Percentiles rank a stretch among this genome's conserved stretches.
Conservation (phyloP, 352 stramenopile species). For the Thalassiosira mediterranea region DNA sequence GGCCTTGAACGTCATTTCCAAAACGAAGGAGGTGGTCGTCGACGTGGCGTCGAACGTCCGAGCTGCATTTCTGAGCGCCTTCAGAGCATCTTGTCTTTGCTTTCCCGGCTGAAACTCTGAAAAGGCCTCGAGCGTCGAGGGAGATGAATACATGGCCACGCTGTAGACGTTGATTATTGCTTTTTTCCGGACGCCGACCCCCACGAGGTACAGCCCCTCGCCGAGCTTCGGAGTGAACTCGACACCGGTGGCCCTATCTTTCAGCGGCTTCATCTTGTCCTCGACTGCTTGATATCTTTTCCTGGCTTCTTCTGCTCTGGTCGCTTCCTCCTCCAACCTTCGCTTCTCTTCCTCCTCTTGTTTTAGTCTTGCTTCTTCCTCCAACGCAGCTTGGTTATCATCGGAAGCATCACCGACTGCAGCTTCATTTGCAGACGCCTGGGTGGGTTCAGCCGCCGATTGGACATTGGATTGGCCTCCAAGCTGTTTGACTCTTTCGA, state of each 20-base stretch:
- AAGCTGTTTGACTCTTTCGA: background rate
- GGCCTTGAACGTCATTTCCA: slow-evolving; percentile 77
- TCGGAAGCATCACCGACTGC: background rate
- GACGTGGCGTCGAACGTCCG: slow-evolving; percentile 25
- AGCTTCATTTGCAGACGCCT: background rate
- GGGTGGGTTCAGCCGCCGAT: background rate
- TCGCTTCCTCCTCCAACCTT: background rate
- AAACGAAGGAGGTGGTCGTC: slow-evolving; percentile 59
- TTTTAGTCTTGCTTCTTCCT: background rate
- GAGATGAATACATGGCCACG: slow-evolving; percentile 66
- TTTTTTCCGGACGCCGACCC: slow-evolving; percentile 69
- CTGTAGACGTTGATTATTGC: slow-evolving; percentile 68
- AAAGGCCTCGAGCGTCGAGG: slow-evolving; percentile 31
- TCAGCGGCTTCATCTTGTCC: slow-evolving; percentile 29
- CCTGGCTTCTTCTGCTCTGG: background rate
- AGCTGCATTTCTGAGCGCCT: slow-evolving; percentile 38
- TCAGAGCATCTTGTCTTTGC: slow-evolving; percentile 50
- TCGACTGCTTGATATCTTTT: slow-evolving; percentile 9
- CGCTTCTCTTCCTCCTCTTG: background rate
- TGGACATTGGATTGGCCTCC: too few relatives aligned
- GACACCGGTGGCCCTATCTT: slow-evolving; percentile 65
- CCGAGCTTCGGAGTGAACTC: slow-evolving; percentile 45
- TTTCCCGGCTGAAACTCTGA: slow-evolving; percentile 29
- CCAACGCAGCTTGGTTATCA: background rate
- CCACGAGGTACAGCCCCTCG: slow-evolving; percentile 58